Conservation (phyloP, 331 rosid genomes). For the Cydonia oblonga region DNA sequence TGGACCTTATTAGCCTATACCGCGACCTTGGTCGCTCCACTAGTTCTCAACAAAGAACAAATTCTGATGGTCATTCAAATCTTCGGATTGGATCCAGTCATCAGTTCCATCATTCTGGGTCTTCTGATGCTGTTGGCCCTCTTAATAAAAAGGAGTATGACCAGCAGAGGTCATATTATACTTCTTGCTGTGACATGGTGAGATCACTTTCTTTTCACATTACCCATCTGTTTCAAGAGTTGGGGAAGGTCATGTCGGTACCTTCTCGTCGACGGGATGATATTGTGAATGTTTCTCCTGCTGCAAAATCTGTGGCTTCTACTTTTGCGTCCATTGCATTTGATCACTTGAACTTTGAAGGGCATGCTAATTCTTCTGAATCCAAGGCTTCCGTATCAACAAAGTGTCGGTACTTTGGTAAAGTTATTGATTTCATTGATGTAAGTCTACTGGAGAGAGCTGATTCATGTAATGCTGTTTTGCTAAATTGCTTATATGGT, state of each 20-base stretch:
- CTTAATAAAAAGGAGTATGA: conserved; percentile 52
- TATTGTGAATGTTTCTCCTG: conserved; percentile 57
- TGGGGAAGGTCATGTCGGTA: conserved; percentile 82
- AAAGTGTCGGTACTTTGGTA: conserved; percentile 90
- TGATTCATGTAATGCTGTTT: conserved; percentile 84
- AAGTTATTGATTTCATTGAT: conserved; percentile 85
- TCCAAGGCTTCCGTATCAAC: conserved; percentile 66
- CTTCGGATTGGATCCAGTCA: conserved; percentile 42
- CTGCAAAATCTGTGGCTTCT: conserved; percentile 86
- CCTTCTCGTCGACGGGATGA: conserved; percentile 99
- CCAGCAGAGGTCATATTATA: conserved; percentile 61
- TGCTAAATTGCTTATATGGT: conserved; percentile 85
- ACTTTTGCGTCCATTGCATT: conserved; percentile 62
- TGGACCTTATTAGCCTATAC: conserved; percentile 79
- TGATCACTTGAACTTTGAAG: conserved; percentile 85
- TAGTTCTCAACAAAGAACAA: conserved; percentile 54
- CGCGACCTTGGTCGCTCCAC: conserved; percentile 81
- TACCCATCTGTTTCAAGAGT: conserved; percentile 91
- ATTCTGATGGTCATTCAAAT: conserved; percentile 41
- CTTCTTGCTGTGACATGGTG: conserved; percentile 79
- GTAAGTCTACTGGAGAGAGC: conserved; percentile 79
- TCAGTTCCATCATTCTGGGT: conserved; percentile 39
- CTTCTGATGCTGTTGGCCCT: conserved; percentile 44
- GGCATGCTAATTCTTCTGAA: conserved; percentile 44
- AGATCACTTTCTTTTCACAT: conserved; percentile 90